Evolutionary conservation across 148 eudicot species (phyloP), one percentile per base, ranked within the genome.

Genomic region (Cornus controversa): DNA sequence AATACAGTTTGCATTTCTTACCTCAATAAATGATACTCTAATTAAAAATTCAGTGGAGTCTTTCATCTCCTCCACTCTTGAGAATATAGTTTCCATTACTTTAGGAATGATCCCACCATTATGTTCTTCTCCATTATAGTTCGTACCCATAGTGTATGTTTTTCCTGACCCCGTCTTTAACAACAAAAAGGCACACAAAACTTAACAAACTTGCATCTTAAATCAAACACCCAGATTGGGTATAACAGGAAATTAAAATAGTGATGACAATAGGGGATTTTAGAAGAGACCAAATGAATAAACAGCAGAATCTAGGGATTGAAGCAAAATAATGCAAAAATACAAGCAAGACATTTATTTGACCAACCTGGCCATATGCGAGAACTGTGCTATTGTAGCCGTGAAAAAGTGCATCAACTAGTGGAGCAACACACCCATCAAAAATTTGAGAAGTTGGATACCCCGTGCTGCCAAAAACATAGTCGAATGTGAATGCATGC

Each of bases 141-240:
- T 93, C 16, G 99, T 96, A 24, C 99, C 99, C 99, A 96, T 96
- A 7, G 99, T 96, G 75, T 96, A 96, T 0, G 99, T 96, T 82
- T 96, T 96, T 0, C 99, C 99, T 0, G 99, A 96, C 0, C 99
- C 99, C 40, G 98, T 96, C 99, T 94, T 68, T 28, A 40, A 34
- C 58, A 25, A 45, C 18, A 77, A 79, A 75, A 18, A 72, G 24
- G 66, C 9, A 24, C 47, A 77, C 28, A 76, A 14, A 75, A 71
- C 15, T 16, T 28, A 37, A 36, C 70, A 14, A 79, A 76, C 80
- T 77, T 67, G 25, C 0, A 25, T 5, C 20, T 18, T n/a, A n/a
- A 14, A 57, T 57, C 63, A 57, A 57, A 16, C 63, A 15, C n/a
- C 63, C 2, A n/a, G n/a, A 57, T 14, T 57, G 18, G 20, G 24